phyloP scores from a whole-genome alignment of 257 asterid species.

The Prunella vulgaris region DNA sequence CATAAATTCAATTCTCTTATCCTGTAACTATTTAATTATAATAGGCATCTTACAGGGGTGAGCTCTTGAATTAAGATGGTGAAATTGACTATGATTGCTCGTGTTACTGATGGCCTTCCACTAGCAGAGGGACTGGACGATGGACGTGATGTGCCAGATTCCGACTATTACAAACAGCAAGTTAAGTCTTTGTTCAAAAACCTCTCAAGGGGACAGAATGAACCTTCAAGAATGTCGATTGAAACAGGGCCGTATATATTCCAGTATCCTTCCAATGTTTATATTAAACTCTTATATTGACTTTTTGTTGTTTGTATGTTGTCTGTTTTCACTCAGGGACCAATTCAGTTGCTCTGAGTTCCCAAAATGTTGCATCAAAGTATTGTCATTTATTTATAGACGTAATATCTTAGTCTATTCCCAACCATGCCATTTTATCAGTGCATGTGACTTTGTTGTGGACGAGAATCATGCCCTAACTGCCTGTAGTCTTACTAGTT shows the following conservation, averaged over 20 bases:
- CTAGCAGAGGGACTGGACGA: slow-evolving; percentile 94
- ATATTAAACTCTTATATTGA: not conserved
- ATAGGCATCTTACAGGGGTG: slow-evolving; percentile 35
- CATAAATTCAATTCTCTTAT: slow-evolving; percentile 5
- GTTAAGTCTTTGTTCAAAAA: slow-evolving; percentile 82
- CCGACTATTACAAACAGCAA: slow-evolving; percentile 85
- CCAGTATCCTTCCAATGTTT: slow-evolving; percentile 66
- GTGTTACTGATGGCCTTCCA: slow-evolving; percentile 95
- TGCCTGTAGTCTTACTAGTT: not conserved
- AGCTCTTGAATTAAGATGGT: slow-evolving; percentile 60
- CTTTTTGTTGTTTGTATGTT: not conserved
- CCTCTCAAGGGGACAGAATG: slow-evolving; percentile 78
- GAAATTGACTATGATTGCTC: slow-evolving; percentile 91
- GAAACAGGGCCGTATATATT: slow-evolving; percentile 88
- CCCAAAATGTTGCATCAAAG: not conserved
- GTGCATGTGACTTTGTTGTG: not conserved
- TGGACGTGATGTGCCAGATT: slow-evolving; percentile 79
- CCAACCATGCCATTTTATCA: not conserved
- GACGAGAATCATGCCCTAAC: not conserved
- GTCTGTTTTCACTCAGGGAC: slow-evolving; percentile 16
- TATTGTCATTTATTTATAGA: not conserved
- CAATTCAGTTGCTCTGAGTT: not conserved
- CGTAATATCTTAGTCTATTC: not conserved
- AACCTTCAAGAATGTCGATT: slow-evolving; percentile 89
- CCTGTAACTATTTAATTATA: not conserved